phyloP scores from a whole-genome alignment of 345 rosid species.

The Linum tenue region DNA sequence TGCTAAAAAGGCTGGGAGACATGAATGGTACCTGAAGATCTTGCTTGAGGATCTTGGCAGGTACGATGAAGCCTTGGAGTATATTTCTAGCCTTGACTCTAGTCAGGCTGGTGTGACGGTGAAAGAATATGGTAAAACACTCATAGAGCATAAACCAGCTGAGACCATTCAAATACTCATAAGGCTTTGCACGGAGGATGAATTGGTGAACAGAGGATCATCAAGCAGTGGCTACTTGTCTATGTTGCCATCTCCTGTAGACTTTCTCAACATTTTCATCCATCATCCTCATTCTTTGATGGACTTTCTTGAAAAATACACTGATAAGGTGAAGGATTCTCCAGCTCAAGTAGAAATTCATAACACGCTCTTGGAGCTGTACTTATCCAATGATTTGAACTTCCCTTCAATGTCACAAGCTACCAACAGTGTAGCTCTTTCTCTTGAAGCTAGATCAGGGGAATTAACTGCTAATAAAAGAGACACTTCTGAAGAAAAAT shows the following conservation, averaged over 20 bases:
- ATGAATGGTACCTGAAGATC: conserved; percentile 89
- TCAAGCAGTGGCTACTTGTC: conserved; percentile 59
- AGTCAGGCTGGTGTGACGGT: conserved; percentile 95
- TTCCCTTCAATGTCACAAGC: conserved; percentile 66
- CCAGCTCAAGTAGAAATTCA: conserved; percentile 96
- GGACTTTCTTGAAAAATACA: conserved; percentile 83
- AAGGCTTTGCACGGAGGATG: conserved; percentile 84
- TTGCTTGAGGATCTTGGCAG: conserved; percentile 91
- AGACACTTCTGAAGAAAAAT: conserved; percentile 32
- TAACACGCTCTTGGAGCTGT: conserved; percentile 83
- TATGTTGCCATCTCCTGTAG: conserved; percentile 96
- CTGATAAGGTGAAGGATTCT: conserved; percentile 78
- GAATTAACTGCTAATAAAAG: conserved; percentile 29
- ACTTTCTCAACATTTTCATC: conserved; percentile 82
- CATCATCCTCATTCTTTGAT: conserved; percentile 78
- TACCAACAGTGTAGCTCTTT: conserved; percentile 37
- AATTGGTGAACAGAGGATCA: conserved; percentile 38
- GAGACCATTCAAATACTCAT: conserved; percentile 85
- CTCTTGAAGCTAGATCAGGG: conserved; percentile 34
- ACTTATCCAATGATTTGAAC: conserved; percentile 81
- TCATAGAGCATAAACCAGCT: conserved; percentile 75
- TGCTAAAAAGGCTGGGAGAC: conserved; percentile 94
- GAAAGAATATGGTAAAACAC: conserved; percentile 94
- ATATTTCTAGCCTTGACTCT: conserved; percentile 88
- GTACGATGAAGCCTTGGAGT: conserved; percentile 86